Evolutionary conservation across 2,329 filamentous ascomycete species (phyloP).

Genomic region (Cryphonectria nitschkei): DNA sequence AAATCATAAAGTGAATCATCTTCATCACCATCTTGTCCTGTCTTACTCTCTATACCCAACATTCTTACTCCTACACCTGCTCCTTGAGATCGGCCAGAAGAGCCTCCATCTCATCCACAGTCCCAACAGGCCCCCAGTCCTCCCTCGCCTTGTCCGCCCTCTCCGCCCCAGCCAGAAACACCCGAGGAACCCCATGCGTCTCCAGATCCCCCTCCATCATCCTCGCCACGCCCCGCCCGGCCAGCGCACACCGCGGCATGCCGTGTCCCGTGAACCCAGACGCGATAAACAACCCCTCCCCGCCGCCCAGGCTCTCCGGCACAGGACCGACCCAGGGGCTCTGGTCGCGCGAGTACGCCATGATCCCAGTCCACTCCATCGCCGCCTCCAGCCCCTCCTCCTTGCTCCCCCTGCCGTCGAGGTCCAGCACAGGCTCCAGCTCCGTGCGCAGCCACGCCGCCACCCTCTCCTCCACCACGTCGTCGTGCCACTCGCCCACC

Average conservation of each 20-base stretch:
- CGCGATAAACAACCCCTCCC: conserved; percentile 62
- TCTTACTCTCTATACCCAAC: neutral
- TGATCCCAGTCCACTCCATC: conserved; percentile 79
- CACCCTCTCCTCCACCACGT: conserved; percentile 47
- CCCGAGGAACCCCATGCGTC: conserved; percentile 48
- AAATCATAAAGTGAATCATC: too few relatives aligned
- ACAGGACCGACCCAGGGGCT: conserved; percentile 73
- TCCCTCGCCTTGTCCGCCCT: conserved; percentile 34
- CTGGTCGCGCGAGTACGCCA: conserved; percentile 73
- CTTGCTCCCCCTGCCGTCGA: conserved; percentile 37
- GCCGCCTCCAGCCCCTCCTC: conserved; percentile 47
- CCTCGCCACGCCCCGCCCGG: conserved; percentile 64
- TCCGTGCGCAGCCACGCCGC: conserved; percentile 58
- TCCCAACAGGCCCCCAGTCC: conserved; percentile 25
- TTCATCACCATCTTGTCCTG: neutral
- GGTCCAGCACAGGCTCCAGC: conserved; percentile 46
- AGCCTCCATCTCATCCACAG: conserved; percentile 28
- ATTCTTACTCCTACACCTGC: neutral
- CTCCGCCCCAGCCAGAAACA: conserved; percentile 45
- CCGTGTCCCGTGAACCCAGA: conserved; percentile 76
- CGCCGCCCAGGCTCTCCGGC: conserved; percentile 55
- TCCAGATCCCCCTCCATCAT: conserved; percentile 53
- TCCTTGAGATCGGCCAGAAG: conserved; percentile 25
- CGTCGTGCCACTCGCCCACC: conserved; percentile 43
- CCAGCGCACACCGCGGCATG: conserved; percentile 74